Evolutionary conservation across 2,329 filamentous ascomycete genomes (phyloP), one percentile per base, ranked within the genome.

Genomic region (Clonostachys rhizophaga): DNA sequence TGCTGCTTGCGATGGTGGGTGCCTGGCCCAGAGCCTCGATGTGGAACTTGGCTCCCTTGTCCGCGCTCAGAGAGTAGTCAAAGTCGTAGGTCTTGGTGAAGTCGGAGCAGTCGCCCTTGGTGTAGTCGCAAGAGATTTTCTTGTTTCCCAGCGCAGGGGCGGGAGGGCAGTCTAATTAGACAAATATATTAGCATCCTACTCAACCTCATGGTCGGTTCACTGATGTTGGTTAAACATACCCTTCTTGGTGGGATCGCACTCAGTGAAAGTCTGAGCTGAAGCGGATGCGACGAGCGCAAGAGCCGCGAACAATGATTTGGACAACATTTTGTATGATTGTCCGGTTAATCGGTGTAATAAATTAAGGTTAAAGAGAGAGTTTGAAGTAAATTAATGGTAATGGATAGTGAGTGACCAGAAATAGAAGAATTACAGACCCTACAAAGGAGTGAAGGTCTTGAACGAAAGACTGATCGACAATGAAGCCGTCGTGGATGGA

Each of bases 141-240:
- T 65, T 70, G 70, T 64, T 83, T 45, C 88, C 90, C 13, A 96
- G 75, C 10, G 91, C 92, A 52, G 87, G 78, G 63, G 95, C 78
- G 49, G 86, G 66, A 44, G 87, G 81, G 70, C 92, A 96, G 34
- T 60, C 78, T 80, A 46, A 16, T 8, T 4, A 24, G 24, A 24
- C 53, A 20, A 7, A 5, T 5, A 14, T 18, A 9, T 30, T 30
- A 20, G 40, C 13, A 20, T 16, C 16, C 14, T 34, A 10, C 12
- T n/a, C 17, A 9, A 35, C n/a, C 3, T 16, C 9, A 44, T 24
- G 3, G 44, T 24, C 20, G 13, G 17, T 17, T 35, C 4, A 17
- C 7, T 5, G 30, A 17, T 9, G 16, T 16, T 16, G 6, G 46
- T 41, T 58, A 30, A 5, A 30, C 40, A 18, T 42, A 42, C 40